Base-by-base conservation (phyloP, 1,139 yeast genomes). In the Suhomyces maxii region DNA sequence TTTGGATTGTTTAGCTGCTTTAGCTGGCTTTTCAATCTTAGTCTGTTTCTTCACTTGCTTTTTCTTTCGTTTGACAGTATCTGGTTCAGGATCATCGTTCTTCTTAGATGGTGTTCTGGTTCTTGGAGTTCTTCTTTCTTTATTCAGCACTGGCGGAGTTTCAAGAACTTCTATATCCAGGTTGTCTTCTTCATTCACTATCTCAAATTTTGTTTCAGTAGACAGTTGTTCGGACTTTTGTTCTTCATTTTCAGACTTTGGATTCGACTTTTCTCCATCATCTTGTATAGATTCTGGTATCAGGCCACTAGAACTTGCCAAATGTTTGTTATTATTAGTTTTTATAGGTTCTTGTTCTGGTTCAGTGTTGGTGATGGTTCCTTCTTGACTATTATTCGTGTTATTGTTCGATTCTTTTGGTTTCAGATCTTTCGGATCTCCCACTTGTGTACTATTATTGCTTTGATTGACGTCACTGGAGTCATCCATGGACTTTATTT, bases 71-170 rank as follows among this genome's bases (percentile, higher is more conserved):
- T 41, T 36, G n/a, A 37, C 8, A 14, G 32, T 14, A 32, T 34
- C 31, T 28, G 31, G 9, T 6, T 28, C 36, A 8, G 8, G 31
- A 28, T 36, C 35, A n/a, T 37, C 37, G 8, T 23, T 34, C 25
- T 46, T 40, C 11, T 43, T 43, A 7, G 42, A 40, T n/a, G 37
- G 37, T 9, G 34, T 42, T 34, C 48, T 14, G 18, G 33, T 40
- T 30, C 41, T 34, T 12, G 39, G 10, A 5, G 44, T 32, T 36
- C 45, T 43, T 28, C 38, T 38, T 26, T 41, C 34, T n/a, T 18
- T 18, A 9, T 28, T 28, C 31, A 9, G 7, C 31, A 28, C 31
- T 2, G 30, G 14, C 6, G 39, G 6, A 26, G 34, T n/a, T 30
- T 38, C 18, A n/a, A n/a, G 12, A 7, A 14, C 31, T 23, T 33